Evolutionary conservation across 306 rosid species (phyloP), one percentile per base, ranked within the genome.

Genomic region (Aeschynomene evenia): DNA sequence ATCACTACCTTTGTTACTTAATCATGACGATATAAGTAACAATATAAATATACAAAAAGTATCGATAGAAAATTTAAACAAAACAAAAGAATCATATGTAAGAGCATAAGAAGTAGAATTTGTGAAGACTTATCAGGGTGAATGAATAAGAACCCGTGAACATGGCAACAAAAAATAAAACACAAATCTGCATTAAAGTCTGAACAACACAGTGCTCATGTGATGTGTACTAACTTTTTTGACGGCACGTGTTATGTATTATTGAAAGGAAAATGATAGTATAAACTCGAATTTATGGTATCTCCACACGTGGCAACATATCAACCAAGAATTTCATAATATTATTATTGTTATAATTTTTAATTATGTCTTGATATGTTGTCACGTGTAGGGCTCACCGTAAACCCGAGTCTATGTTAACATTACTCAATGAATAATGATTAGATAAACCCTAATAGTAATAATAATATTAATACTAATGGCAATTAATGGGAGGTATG

Each of bases 151-250:
- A 69, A 51, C 14, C 33, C 71, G 53, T 4, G n/a, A 69, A 42
- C 51, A 69, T 15, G 22, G 43, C 7, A 56, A 46, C 66, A 40
- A 31, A 39, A 29, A 39, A 46, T 28, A 43, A 19, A 39, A 52
- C 69, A 58, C n/a, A n/a, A n/a, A n/a, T 23, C 53, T 56, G 61
- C 68, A 75, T 43, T 66, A 33, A 66, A 57, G 37, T 49, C 9
- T 22, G 37, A 33, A 13, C 8, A 3, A 49, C 13, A 48, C 16
- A 16, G 57, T 7, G 9, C 39, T 55, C 65, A 70, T 6, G 56
- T 39, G 13, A 66, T 36, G 40, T 34, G 0, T 26, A 26, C 39
- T 9, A 37, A 37, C 42, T 37, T 36, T 37, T 37, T 34, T 37
- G 2, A 9, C 0, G 43, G n/a, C 43, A 37, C 43, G 43, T 37